Conservation (phyloP, 1,284 basidiomycete species). For the Ustilago trichophora region DNA sequence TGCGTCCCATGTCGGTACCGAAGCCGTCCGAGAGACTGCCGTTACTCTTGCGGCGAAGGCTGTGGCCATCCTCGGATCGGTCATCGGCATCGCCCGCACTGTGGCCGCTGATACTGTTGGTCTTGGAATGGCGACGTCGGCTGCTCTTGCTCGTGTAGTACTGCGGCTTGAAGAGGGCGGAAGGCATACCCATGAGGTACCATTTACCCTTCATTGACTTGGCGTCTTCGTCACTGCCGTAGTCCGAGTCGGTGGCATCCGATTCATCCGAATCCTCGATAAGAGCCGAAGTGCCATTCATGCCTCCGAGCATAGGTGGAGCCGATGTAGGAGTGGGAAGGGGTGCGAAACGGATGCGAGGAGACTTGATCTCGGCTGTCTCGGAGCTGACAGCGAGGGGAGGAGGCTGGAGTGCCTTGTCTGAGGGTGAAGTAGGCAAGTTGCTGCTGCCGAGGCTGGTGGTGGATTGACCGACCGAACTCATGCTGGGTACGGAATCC, state of each 20-base stretch:
- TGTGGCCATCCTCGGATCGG: slow-evolving; percentile 20
- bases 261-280: slow-evolving; percentile 33
- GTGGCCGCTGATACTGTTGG: slow-evolving; percentile 4
- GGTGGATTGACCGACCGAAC: slow-evolving; percentile 34
- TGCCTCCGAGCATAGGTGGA: slow-evolving; percentile 4
- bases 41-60: slow-evolving; percentile 40
- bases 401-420: slow-evolving; percentile 6
- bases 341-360: slow-evolving; percentile 53
- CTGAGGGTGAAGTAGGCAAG: slow-evolving; percentile 13
- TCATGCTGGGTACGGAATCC: slow-evolving; percentile 44
- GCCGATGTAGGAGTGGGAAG: slow-evolving; percentile 36
- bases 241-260: slow-evolving; percentile 33
- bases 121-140: slow-evolving; percentile 26
- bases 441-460: slow-evolving; percentile 33
- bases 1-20: slow-evolving; percentile 12
- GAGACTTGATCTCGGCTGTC: slow-evolving; percentile 25
- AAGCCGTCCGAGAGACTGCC: slow-evolving; percentile 24
- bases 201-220: slow-evolving; percentile 51
- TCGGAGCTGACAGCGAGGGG: slow-evolving; percentile 1
- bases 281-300: slow-evolving; percentile 1
- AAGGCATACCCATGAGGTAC: slow-evolving; percentile 62
- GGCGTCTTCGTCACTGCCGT: slow-evolving; percentile 34
- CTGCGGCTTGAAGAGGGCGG: slow-evolving; percentile 52
- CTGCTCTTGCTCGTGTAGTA: slow-evolving; percentile 41
- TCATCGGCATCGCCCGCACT: slow-evolving; percentile 18